Base-by-base conservation (phyloP, 805 yeast genomes). In the Starmera dryadoides region DNA sequence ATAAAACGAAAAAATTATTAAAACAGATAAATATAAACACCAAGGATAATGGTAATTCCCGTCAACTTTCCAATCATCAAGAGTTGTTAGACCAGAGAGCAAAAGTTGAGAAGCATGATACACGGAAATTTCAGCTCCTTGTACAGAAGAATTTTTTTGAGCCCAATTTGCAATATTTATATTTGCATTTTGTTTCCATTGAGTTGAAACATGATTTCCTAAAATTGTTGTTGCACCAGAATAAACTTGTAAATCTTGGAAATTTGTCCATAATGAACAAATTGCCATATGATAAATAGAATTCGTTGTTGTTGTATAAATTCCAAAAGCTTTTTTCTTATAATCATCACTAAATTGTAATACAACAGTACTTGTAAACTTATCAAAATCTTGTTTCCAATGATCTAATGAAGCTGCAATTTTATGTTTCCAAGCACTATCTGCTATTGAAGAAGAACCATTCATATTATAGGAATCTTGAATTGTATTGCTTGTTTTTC, bases 61-160 rank as follows among this genome's bases (percentile, higher is more conserved):
- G 35, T 47, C 49, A 22, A 45, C 49, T 33, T 47, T 43, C 51
- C 51, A 47, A 19, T 45, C 30, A 4, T 43, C 44, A 20, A 47
- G 25, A 30, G 41, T 41, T 14, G 43, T 34, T 21, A 40, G 41
- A 2, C 51, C 51, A 35, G 41, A 44, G 12, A 34, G 40, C 9
- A 47, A 33, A 5, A 47, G 17, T 33, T 45, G 47, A 3, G 37
- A 28, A 6, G 51, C 51, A 30, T 45, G 47, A 40, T 39, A 30
- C 1, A 43, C 49, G 1, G 49, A 47, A 17, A 38, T 41, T 9
- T 43, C 46, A 10, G 28, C 28, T 10, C 28, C 28, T n/a, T n/a
- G n/a, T n/a, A n/a, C n/a, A 2, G 45, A 37, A 3, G 25, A 34
- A 6, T 41, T 38, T 8, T 33, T 37, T 16, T 35, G 33, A 20